Evolutionary conservation across 129 eudicot species (phyloP).

Genomic region (Chrysanthemum seticuspe): DNA sequence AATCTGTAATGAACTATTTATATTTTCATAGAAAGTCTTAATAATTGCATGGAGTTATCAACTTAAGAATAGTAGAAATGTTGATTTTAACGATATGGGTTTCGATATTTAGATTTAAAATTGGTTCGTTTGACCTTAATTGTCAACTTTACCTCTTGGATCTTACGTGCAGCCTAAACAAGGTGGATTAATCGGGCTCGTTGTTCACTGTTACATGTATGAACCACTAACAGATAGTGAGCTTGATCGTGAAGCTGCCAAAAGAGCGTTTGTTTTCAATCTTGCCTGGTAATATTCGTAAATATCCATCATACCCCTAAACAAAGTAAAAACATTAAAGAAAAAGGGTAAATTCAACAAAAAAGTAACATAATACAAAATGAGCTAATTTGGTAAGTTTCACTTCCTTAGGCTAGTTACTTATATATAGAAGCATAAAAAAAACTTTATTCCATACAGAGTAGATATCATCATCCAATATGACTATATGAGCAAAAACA

Average conservation of each 20-base stretch:
- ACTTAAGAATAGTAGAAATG: not conserved
- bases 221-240: constrained; percentile 46
- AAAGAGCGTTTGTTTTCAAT: constrained; percentile 55
- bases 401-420: too few species aligned
- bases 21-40: not conserved
- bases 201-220: constrained; percentile 35
- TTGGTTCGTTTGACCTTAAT: not conserved
- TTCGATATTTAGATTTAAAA: not conserved
- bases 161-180: constrained; percentile 39
- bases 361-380: too few species aligned
- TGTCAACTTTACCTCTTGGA: constrained; percentile 6
- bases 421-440: too few species aligned
- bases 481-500: constrained; percentile 7
- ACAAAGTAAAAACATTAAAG: not conserved
- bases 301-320: not conserved
- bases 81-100: not conserved
- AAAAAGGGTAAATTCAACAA: not conserved
- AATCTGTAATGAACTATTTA: not conserved
- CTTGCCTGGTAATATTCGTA: constrained; percentile 43
- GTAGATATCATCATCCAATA: too few species aligned
- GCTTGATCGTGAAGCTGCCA: constrained; percentile 46
- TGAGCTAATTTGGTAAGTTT: too few species aligned
- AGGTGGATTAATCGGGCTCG: constrained; percentile 56
- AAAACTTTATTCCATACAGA: too few species aligned
- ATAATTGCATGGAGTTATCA: not conserved